Evolutionary conservation across 306 rosid species (phyloP).

Genomic region (Clitoria ternatea): DNA sequence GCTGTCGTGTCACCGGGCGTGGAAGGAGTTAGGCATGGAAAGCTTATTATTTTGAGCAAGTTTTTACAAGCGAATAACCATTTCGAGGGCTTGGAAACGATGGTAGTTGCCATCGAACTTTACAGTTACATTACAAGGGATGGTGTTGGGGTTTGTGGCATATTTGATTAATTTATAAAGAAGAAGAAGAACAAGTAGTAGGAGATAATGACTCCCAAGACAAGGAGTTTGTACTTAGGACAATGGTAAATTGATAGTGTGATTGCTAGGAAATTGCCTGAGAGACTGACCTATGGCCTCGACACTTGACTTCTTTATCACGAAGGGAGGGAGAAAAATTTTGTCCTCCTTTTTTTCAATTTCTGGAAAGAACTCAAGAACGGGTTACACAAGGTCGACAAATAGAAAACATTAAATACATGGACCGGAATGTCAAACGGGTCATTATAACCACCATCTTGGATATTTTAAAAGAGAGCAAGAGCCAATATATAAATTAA

Average conservation of each 20-base stretch:
- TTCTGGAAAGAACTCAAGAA: neutral
- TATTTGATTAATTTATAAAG: conserved; percentile 3
- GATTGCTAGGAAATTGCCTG: conserved; percentile 28
- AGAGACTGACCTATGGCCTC: neutral
- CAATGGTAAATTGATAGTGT: neutral
- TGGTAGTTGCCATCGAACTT: conserved; percentile 15
- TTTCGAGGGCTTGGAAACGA: conserved; percentile 24
- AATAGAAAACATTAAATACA: neutral
- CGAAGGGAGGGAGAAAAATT: neutral
- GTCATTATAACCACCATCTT: neutral
- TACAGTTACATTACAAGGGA: neutral
- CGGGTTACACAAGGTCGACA: neutral
- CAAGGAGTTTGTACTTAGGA: neutral
- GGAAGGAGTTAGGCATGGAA: conserved; percentile 12
- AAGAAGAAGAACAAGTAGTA: neutral
- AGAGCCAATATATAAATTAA: too few species aligned
- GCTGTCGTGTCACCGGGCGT: neutral
- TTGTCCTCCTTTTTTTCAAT: neutral
- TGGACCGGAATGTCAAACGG: neutral
- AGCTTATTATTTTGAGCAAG: conserved; percentile 17
- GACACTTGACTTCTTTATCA: conserved; percentile 17
- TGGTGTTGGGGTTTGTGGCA: neutral
- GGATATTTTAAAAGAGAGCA: too few species aligned
- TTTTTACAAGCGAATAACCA: conserved; percentile 24
- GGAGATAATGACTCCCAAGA: neutral